Evolutionary conservation across 148 eudicot genomes (phyloP).

Genomic region (Selenicereus undatus): DNA sequence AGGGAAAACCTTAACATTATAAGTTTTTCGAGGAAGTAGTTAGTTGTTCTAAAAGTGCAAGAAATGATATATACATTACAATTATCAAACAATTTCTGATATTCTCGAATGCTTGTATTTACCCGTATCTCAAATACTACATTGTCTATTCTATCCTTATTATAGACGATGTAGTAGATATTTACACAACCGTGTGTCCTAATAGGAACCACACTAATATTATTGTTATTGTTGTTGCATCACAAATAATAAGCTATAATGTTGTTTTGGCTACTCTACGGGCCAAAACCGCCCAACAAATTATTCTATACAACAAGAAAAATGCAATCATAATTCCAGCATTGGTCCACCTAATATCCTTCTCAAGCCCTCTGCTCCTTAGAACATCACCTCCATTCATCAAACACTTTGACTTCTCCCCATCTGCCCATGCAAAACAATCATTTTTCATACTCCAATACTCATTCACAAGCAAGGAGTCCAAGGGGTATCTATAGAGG

Average conservation of each 20-base stretch:
- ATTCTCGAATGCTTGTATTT: background rate
- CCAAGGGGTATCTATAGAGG: constrained; percentile 81
- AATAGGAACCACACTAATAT: background rate
- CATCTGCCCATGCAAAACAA: constrained; percentile 49
- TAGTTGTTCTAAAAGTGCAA: background rate
- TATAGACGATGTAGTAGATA: no score
- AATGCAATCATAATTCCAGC: constrained; percentile 81
- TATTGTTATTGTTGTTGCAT: background rate
- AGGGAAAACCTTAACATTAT: no score
- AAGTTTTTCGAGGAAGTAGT: no score
- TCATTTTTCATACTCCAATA: constrained; percentile 69
- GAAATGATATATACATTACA: background rate
- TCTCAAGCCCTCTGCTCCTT: constrained; percentile 62
- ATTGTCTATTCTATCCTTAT: background rate
- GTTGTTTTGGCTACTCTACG: constrained; percentile 70
- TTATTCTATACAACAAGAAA: constrained; percentile 68
- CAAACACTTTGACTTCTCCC: constrained; percentile 40
- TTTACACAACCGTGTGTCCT: background rate
- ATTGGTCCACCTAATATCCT: constrained; percentile 84
- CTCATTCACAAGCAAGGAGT: constrained; percentile 69
- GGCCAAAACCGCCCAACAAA: constrained; percentile 79
- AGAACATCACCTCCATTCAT: constrained; percentile 69
- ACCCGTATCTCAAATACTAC: no score
- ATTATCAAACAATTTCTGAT: background rate
- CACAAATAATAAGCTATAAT: constrained; percentile 16